A percentile compares a stretch with the other conserved stretches of the same genome.
These are phyloP conservation scores for Selenicereus undatus DNA, from an alignment of 148 eudicot genomes.

Conservation along the genomic window DNA sequence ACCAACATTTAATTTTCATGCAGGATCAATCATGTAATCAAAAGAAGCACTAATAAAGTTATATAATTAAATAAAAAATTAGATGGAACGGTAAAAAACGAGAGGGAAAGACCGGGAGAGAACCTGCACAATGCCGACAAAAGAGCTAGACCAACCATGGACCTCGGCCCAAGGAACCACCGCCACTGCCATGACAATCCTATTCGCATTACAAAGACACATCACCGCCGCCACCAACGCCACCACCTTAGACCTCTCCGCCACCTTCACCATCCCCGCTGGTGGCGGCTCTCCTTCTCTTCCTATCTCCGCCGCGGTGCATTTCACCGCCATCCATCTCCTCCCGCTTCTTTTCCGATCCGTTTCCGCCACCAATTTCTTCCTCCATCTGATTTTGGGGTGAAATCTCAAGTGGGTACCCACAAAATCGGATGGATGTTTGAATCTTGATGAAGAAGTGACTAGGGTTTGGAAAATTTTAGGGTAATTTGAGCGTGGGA, in stretches of 20 bases:
- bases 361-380: constrained; percentile 15
- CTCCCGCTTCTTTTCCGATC: constrained; percentile 11
- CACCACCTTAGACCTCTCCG: constrained; percentile 74
- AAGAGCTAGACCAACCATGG: constrained; percentile 71
- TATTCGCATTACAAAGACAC: constrained; percentile 83
- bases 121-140: constrained; percentile 92
- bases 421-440: background rate
- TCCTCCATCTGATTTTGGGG: background rate
- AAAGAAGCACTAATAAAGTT: too few relatives aligned
- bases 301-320: constrained; percentile 23
- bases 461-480: background rate
- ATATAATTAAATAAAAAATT: too few relatives aligned
- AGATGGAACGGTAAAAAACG: background rate
- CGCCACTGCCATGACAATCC: constrained; percentile 90
- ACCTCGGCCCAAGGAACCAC: constrained; percentile 76
- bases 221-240: constrained; percentile 68
- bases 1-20: too few relatives aligned
- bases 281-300: background rate
- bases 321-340: constrained; percentile 4
- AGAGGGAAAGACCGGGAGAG: background rate
- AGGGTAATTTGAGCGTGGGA: constrained; percentile 5
- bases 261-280: constrained; percentile 15
- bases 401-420: constrained; percentile 21
- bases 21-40: too few relatives aligned
- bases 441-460: background rate